Percentiles rank a stretch among this genome's conserved stretches.
phyloP scores from a whole-genome alignment of 2,329 filamentous ascomycete genomes.

The Cladosporium sp. region DNA sequence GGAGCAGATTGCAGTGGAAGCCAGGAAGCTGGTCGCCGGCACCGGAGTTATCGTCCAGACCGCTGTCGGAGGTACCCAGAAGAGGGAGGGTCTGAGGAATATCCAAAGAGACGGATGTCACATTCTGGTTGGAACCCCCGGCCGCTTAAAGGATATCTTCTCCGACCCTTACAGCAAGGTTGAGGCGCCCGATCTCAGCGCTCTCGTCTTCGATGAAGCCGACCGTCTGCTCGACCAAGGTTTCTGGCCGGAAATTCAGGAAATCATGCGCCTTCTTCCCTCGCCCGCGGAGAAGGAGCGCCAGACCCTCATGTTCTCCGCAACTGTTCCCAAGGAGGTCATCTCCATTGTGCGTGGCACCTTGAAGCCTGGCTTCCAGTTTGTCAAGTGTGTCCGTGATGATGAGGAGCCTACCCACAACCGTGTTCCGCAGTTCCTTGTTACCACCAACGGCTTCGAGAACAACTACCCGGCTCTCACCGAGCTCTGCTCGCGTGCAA shows the following conservation, averaged over 20 bases:
- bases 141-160: conserved; percentile 78
- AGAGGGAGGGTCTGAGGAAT: conserved; percentile 60
- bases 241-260: conserved; percentile 46
- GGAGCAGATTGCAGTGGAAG: conserved; percentile 67
- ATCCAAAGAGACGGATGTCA: conserved; percentile 78
- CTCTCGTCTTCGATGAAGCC: conserved; percentile 63
- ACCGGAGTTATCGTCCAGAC: conserved; percentile 68
- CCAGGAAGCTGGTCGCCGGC: conserved; percentile 58
- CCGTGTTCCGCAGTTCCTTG: conserved; percentile 73
- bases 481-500: conserved; percentile 66
- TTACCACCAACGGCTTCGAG: conserved; percentile 63
- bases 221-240: conserved; percentile 62
- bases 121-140: conserved; percentile 85
- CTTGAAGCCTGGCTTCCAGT: conserved; percentile 80
- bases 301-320: conserved; percentile 93
- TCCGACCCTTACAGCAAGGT: conserved; percentile 61
- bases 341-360: conserved; percentile 72
- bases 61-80: conserved; percentile 90
- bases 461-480: conserved; percentile 74
- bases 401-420: conserved; percentile 84
- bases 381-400: conserved; percentile 79
- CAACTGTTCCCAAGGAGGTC: conserved; percentile 82
- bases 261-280: conserved; percentile 55
- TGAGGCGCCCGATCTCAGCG: conserved; percentile 56
- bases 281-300: conserved; percentile 59